Conservation (phyloP, 2,329 filamentous ascomycete species). For the Bisporella sp. region DNA sequence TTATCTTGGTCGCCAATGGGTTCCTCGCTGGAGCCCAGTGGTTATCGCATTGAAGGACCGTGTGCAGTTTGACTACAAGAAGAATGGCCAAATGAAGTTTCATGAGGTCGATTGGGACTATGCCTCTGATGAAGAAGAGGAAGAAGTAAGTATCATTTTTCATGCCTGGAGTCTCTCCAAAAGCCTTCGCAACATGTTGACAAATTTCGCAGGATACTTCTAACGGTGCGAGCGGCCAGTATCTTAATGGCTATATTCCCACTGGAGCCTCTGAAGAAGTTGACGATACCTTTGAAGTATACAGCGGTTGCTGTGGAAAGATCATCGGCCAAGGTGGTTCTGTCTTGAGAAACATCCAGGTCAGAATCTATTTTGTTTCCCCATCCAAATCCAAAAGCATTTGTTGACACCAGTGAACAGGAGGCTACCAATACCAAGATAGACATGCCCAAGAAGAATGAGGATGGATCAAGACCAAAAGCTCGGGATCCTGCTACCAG, state of each 20-base stretch:
- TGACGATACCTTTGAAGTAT: not conserved
- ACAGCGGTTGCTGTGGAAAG: not conserved
- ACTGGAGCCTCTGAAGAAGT: not conserved
- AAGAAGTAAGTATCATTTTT: not conserved
- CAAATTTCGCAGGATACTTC: too few relatives aligned
- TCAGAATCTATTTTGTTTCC: not conserved
- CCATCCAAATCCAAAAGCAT: not conserved
- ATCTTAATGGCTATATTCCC: not conserved
- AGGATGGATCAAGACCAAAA: not conserved
- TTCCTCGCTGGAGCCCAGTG: not conserved
- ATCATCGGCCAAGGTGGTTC: not conserved
- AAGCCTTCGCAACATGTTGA: too few relatives aligned
- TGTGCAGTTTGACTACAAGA: not conserved
- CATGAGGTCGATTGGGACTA: not conserved
- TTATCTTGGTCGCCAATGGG: not conserved
- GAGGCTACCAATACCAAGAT: not conserved
- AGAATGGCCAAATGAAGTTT: not conserved
- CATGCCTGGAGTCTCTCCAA: too few relatives aligned
- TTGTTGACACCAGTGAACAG: not conserved
- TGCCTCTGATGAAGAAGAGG: not conserved
- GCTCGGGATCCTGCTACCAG: not conserved
- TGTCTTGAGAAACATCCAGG: not conserved
- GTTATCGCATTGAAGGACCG: not conserved
- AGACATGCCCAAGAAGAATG: not conserved
- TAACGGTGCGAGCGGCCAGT: not conserved